These are phyloP conservation scores for Thalassiosira exigua DNA, from an alignment of 352 stramenopile genomes.

Conservation along the genomic window DNA sequence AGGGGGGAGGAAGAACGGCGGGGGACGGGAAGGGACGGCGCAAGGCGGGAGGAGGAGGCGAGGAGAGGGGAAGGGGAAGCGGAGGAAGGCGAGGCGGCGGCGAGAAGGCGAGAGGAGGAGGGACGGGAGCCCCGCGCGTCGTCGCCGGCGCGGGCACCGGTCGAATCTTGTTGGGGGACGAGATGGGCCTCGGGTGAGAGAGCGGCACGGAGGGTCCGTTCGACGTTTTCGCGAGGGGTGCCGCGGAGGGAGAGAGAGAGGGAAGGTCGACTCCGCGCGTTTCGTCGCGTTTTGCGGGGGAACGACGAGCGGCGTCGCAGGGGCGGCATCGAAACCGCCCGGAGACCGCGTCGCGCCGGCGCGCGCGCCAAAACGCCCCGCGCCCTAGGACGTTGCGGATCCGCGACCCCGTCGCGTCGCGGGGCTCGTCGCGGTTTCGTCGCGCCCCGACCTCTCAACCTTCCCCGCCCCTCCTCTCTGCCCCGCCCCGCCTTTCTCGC, in stretches of 20 bases:
- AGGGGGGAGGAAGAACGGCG: neutral
- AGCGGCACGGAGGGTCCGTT: no score
- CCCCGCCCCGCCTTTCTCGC: neutral
- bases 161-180: constrained; percentile 68
- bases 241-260: no score
- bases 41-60: neutral
- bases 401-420: no score
- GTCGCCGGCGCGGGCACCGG: constrained; percentile 58
- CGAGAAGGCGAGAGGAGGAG: neutral
- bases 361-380: no score
- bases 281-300: neutral
- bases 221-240: no score
- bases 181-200: constrained; percentile 74
- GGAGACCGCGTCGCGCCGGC: no score
- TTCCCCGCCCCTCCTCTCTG: no score
- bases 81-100: neutral
- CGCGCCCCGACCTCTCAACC: no score
- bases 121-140: neutral
- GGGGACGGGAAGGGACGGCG: neutral
- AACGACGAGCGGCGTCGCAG: neutral
- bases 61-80: neutral
- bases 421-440: no score
- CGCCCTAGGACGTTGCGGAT: no score
- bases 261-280: no score
- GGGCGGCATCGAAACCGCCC: neutral